Base-by-base conservation (phyloP, 129 eudicot species). In the Pseudognaphalium luteoalbum region DNA sequence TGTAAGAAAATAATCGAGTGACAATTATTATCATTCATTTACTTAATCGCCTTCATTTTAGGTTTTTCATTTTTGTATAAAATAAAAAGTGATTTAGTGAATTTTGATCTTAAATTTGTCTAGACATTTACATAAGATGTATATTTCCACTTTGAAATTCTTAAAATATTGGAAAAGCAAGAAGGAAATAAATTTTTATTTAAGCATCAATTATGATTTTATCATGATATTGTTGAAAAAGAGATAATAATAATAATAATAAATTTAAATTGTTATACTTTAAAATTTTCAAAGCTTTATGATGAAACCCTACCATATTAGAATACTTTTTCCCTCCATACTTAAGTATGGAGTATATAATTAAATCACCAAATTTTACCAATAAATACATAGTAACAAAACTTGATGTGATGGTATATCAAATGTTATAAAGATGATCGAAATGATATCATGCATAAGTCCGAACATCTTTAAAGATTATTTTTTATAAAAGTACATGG, bases 221-320 rank as follows among this genome's bases (percentile, higher is more conserved):
- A 69, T 69, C 73, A 69, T 44, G 73, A 69, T 44, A 69, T 69
- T 42, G 35, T 69, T 69, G 8, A 69, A 69, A 21, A 22, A 6
- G 37, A 1, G 54, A 25, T 25, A 25, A 25, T 25, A 25, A 25
- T 25, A 25, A 25, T 25, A 25, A 25, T 25, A 25, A 25, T 25
- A 25, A 25, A 25, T 25, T 25, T 25, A 25, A 25, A 25, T 25
- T 25, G 1, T 25, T 25, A 25, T 25, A 25, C 28, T 25, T 25
- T 25, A 25, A 25, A 25, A 0, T 25, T 25, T 25, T 25, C 28
- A 25, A 25, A 25, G 28, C 28, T 25, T 25, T 25, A 25, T 25
- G 28, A 25, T 25, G 14, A 69, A 69, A 69, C 73, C 73, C 59
- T 21, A 69, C 73, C 73, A 44, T 69, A 69, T 25, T 69, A 42